Percentiles rank a stretch among this genome's conserved stretches.
Conservation (phyloP, 2,329 filamentous ascomycete genomes). For the Pestalotiopsis sp. region DNA sequence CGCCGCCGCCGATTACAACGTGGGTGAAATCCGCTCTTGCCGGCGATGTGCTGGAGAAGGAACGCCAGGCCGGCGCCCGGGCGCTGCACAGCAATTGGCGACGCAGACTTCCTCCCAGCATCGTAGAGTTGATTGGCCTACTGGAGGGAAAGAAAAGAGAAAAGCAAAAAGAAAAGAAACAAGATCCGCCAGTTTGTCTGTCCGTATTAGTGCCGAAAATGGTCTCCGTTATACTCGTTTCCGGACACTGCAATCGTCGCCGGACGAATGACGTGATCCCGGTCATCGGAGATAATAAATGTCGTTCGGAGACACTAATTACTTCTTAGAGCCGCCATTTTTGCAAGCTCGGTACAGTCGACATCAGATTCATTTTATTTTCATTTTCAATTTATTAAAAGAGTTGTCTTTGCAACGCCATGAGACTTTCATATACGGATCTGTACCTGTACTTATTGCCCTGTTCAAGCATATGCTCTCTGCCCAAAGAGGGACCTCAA, state of each 20-base stretch:
- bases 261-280: background rate
- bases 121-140: background rate
- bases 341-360: too few relatives aligned
- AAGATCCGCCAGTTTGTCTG: background rate
- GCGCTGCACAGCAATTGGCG: conserved; percentile 9
- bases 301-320: background rate
- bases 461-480: too few relatives aligned
- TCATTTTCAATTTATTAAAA: too few relatives aligned
- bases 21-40: conserved; percentile 36
- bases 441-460: too few relatives aligned
- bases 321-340: background rate
- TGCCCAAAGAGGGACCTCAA: too few relatives aligned
- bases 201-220: conserved; percentile 2
- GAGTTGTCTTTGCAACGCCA: too few relatives aligned
- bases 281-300: conserved; percentile 4
- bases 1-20: conserved; percentile 57
- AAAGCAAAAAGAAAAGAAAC: background rate
- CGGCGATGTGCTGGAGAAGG: conserved; percentile 32
- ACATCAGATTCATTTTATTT: too few relatives aligned
- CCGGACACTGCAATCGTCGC: background rate
- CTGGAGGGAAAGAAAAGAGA: background rate
- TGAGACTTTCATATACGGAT: too few relatives aligned
- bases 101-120: conserved; percentile 13
- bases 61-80: conserved; percentile 11
- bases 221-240: conserved; percentile 2